phyloP scores from a whole-genome alignment of 2,329 filamentous ascomycete species.

The Phialemoniopsis sp. region DNA sequence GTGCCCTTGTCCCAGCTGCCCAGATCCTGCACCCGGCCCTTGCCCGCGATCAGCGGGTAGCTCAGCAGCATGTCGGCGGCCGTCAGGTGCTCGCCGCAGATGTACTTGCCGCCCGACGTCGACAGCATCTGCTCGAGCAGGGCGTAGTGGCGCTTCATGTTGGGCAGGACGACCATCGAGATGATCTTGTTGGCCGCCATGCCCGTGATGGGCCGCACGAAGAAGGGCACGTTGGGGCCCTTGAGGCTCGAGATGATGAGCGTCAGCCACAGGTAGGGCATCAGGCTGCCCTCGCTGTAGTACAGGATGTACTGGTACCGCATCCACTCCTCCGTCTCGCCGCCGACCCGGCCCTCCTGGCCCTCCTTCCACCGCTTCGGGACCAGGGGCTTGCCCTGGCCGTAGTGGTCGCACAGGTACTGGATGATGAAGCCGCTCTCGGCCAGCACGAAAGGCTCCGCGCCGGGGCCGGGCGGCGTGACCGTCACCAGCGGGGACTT shows the following conservation, averaged over 20 bases:
- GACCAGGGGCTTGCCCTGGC: constrained; percentile 38
- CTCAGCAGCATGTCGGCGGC: constrained; percentile 50
- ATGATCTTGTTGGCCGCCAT: constrained; percentile 39
- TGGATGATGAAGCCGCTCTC: constrained; percentile 80
- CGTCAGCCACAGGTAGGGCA: constrained; percentile 63
- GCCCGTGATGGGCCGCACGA: constrained; percentile 46
- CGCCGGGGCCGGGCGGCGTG: constrained; percentile 26
- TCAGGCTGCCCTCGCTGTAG: constrained; percentile 80
- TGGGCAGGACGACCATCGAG: constrained; percentile 38
- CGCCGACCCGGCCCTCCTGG: constrained; percentile 51
- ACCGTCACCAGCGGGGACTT: constrained; percentile 80
- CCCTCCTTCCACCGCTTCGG: constrained; percentile 53
- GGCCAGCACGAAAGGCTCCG: constrained; percentile 59
- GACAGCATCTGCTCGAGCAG: constrained; percentile 46
- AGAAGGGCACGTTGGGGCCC: constrained; percentile 42
- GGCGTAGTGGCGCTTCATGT: constrained; percentile 39
- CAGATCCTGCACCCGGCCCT: constrained; percentile 31
- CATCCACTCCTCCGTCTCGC: constrained; percentile 58
- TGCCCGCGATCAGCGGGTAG: constrained; percentile 44
- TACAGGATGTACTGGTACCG: constrained; percentile 70
- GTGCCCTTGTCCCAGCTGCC: constrained; percentile 28
- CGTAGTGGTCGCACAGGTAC: constrained; percentile 69
- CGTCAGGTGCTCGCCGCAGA: constrained; percentile 45
- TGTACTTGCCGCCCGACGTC: constrained; percentile 35
- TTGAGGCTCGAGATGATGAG: constrained; percentile 53